phyloP scores from a whole-genome alignment of 495 filamentous ascomycete genomes.

The Xylaria scruposa region DNA sequence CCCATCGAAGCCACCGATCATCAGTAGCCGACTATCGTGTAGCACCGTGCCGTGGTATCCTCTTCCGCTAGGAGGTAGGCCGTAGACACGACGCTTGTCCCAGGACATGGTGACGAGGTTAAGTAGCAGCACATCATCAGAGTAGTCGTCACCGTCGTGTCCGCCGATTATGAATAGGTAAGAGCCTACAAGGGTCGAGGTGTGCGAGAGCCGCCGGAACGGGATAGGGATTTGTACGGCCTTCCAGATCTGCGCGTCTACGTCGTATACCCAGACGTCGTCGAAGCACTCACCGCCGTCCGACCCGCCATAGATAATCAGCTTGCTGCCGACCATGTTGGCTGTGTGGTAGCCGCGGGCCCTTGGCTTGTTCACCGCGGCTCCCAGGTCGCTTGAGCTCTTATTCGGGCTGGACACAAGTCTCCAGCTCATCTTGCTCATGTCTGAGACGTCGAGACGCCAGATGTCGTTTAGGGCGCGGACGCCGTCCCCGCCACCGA shows the following conservation, averaged over 20 bases:
- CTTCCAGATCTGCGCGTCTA: constrained; percentile 62
- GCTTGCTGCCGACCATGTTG: constrained; percentile 71
- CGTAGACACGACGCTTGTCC: constrained; percentile 68
- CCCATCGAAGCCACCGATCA: constrained; percentile 70
- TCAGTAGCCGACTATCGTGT: constrained; percentile 63
- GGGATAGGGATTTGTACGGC: constrained; percentile 59
- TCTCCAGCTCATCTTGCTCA: constrained; percentile 68
- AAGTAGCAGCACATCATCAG: constrained; percentile 66
- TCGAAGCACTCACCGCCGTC: constrained; percentile 71
- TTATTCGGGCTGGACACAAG: constrained; percentile 55
- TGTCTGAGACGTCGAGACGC: constrained; percentile 68
- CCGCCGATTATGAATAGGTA: constrained; percentile 71
- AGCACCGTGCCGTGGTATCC: constrained; percentile 70
- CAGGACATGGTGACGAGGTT: constrained; percentile 74
- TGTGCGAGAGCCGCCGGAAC: constrained; percentile 66
- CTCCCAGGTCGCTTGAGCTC: constrained; percentile 30
- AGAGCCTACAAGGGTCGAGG: constrained; percentile 68
- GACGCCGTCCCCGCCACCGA: constrained; percentile 70
- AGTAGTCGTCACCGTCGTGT: constrained; percentile 72
- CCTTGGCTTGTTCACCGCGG: constrained; percentile 52
- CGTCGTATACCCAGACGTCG: constrained; percentile 73
- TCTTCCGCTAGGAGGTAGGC: constrained; percentile 63
- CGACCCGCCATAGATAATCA: constrained; percentile 70
- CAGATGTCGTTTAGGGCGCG: constrained; percentile 71
- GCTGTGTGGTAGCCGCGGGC: constrained; percentile 71